Base-by-base conservation (phyloP, 2,329 filamentous ascomycete species). In the Monilinia vaccinii-corymbosi region DNA sequence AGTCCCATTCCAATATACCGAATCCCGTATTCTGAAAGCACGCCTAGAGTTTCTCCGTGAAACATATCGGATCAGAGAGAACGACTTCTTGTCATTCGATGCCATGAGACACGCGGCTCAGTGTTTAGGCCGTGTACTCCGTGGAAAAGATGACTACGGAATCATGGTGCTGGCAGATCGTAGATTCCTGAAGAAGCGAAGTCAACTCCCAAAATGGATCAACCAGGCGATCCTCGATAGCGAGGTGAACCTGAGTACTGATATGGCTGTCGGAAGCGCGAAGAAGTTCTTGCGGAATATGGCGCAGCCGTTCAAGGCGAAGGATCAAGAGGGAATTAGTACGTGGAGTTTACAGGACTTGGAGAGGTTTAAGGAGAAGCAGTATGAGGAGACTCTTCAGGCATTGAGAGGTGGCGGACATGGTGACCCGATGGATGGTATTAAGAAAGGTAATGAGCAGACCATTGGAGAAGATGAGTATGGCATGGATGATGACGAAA, bases 81-180 rank as follows among this genome's bases (percentile, higher is more conserved):
- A 96, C 67, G 95, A 99, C 71, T 99, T 99, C 71, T 77, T 99
- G 11, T 97, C 94, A 23, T 99, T 99, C 78, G 94, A 99, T 71
- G 94, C 94, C 25, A 99, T 99, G 93, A 86, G 94, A n/a, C 94
- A 99, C 72, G 94, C 94, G 16, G 93, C 94, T 0, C 94, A 99
- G 72, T 99, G 94, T 70, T 79, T 99, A 1, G 95, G 94, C 16
- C 92, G 94, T 71, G 94, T 99, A 47, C 78, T 99, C 63, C 82
- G 94, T 68, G 94, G 94, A 28, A 99, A 99, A 73, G 95, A 99
- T 71, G 94, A 99, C 74, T 99, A 99, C 73, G 94, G 94, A n/a
- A 90, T 99, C 78, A 99, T 99, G 94, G 93, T 99, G 5, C 80
- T 99, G 32, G 94, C 95, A 2, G 94, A 99, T 73, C 86, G 90